phyloP scores from a whole-genome alignment of 306 rosid genomes.

The Lathyrus aphaca region DNA sequence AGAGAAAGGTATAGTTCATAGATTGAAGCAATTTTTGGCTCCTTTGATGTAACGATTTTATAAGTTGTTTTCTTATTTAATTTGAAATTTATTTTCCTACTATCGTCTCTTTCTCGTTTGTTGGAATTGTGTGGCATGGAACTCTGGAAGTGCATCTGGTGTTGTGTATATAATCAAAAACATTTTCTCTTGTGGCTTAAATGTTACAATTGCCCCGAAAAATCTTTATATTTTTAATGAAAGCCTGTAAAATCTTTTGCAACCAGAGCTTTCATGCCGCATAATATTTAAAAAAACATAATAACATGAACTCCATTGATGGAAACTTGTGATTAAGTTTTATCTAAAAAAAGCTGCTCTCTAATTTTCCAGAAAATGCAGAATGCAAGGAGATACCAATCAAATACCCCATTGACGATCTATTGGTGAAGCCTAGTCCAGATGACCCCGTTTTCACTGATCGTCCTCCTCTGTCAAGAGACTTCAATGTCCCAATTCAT shows the following conservation, averaged over 20 bases:
- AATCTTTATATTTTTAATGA: not conserved
- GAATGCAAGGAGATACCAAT: constrained; percentile 52
- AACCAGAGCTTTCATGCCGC: not conserved
- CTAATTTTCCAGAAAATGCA: constrained; percentile 54
- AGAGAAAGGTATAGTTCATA: constrained; percentile 49
- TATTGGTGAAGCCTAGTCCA: constrained; percentile 74
- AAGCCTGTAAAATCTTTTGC: constrained; percentile 2
- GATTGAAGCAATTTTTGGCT: constrained; percentile 33
- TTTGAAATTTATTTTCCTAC: constrained; percentile 5
- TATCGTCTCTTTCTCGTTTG: not conserved
- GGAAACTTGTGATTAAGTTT: constrained; percentile 30
- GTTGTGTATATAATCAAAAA: constrained; percentile 19
- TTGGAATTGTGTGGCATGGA: constrained; percentile 19
- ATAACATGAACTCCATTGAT: not conserved
- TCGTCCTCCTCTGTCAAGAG: constrained; percentile 75
- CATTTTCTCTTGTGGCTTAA: constrained; percentile 18
- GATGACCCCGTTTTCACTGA: constrained; percentile 76
- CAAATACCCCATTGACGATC: constrained; percentile 94
- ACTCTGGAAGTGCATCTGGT: not conserved
- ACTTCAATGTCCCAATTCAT: constrained; percentile 72
- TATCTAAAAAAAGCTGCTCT: constrained; percentile 31
- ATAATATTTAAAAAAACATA: constrained; percentile 4
- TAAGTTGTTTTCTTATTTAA: constrained; percentile 14
- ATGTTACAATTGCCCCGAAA: constrained; percentile 7
- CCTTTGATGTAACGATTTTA: constrained; percentile 28